Evolutionary conservation across 306 rosid species (phyloP).

Genomic region (Castanospermum australe): DNA sequence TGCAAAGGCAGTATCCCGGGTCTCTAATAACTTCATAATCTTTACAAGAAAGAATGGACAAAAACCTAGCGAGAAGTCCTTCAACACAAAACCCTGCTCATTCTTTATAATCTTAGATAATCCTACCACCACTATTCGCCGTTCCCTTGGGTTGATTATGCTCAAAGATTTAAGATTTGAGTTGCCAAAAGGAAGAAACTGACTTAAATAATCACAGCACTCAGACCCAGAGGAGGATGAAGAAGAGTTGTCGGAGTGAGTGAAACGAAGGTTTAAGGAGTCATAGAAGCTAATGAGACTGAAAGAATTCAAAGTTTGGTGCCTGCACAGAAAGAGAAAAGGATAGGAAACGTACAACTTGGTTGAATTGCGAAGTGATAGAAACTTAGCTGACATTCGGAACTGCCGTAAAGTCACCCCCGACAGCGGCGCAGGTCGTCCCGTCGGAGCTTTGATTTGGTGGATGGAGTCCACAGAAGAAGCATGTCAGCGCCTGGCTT

Average conservation of each 20-base stretch:
- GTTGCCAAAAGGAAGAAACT: constrained; percentile 55
- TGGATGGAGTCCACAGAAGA: not conserved
- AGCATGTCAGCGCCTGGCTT: no score
- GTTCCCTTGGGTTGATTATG: constrained; percentile 50
- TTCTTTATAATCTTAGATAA: constrained; percentile 58
- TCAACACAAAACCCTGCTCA: constrained; percentile 38
- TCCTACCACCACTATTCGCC: constrained; percentile 51
- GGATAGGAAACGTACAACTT: constrained; percentile 29
- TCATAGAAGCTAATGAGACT: not conserved
- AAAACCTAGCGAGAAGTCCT: constrained; percentile 46
- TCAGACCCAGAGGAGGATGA: not conserved
- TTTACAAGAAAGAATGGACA: constrained; percentile 56
- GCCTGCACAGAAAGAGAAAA: constrained; percentile 19
- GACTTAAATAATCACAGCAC: constrained; percentile 43
- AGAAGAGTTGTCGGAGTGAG: not conserved
- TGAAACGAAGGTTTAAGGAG: constrained; percentile 23
- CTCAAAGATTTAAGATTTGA: constrained; percentile 30
- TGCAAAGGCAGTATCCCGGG: constrained; percentile 56
- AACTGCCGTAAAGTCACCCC: constrained; percentile 17
- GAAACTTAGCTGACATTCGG: constrained; percentile 53
- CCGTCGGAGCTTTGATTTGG: not conserved
- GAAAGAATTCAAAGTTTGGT: not conserved
- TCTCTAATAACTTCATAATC: constrained; percentile 40
- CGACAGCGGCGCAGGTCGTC: constrained; percentile 4
- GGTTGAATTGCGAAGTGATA: constrained; percentile 21